A percentile compares a stretch with the other conserved stretches of the same genome.
Evolutionary conservation across 2,329 filamentous ascomycete genomes (phyloP).

Genomic region (Hortaea werneckii): DNA sequence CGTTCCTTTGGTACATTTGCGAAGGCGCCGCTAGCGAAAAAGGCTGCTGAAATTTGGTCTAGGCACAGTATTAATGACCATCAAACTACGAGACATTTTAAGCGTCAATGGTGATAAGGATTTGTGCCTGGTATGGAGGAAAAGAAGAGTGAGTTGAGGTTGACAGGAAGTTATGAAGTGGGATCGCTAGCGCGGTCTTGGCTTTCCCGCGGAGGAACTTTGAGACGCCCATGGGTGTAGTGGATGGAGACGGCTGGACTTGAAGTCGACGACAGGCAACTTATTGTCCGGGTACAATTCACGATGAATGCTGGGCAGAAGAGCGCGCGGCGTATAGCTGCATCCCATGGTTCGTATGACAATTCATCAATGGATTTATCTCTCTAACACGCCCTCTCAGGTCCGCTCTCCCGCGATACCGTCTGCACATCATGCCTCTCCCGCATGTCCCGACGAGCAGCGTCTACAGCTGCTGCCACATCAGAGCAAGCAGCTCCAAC

Average conservation of each 20-base stretch:
- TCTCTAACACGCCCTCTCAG: constrained; percentile 2
- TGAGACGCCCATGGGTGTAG: constrained; percentile 3
- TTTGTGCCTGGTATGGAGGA: constrained; percentile 48
- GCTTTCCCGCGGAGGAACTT: constrained; percentile 14
- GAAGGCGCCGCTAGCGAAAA: constrained; percentile 98
- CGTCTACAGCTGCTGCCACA: constrained; percentile 28
- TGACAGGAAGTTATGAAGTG: constrained; percentile 4
- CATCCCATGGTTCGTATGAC: constrained; percentile 27
- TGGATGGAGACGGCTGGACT: not conserved
- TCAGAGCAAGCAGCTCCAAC: constrained; percentile 21
- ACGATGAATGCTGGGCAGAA: constrained; percentile 37
- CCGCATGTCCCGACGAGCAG: constrained; percentile 23
- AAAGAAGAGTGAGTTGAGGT: constrained; percentile 24
- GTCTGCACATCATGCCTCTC: constrained; percentile 38
- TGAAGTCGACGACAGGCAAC: too few relatives aligned
- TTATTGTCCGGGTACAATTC: not conserved
- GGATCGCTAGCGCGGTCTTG: constrained; percentile 1
- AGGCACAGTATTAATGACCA: constrained; percentile 84
- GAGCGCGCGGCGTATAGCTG: constrained; percentile 34
- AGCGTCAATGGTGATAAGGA: constrained; percentile 89
- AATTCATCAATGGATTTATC: not conserved
- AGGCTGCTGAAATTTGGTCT: constrained; percentile 70
- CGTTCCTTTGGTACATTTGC: constrained; percentile 53
- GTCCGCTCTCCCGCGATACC: constrained; percentile 29
- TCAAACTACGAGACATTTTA: constrained; percentile 53